Evolutionary conservation across 1,284 basidiomycete species (phyloP).

Genomic region (Vanrija sp.): DNA sequence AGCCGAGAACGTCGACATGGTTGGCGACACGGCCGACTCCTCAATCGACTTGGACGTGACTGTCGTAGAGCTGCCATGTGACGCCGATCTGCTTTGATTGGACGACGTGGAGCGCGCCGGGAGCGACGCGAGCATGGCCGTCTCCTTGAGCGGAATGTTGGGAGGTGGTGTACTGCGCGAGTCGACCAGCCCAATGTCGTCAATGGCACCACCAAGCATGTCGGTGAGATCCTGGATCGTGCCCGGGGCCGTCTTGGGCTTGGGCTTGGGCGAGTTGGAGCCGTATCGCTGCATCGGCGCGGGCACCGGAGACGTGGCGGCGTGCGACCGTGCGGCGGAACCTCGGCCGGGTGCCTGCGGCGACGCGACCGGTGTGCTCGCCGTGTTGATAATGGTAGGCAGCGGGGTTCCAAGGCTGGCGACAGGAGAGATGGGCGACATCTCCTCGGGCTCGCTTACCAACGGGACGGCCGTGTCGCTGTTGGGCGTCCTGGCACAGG

Average conservation of each 20-base stretch:
- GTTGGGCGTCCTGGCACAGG: too few relatives aligned
- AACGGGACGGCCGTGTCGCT: too few relatives aligned
- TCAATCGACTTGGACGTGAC: neutral
- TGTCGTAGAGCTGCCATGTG: neutral
- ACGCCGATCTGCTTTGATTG: too few relatives aligned
- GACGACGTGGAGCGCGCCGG: conserved; percentile 4
- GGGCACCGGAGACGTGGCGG: neutral
- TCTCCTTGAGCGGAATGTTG: conserved; percentile 19
- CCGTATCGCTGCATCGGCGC: neutral
- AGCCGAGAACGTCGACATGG: neutral
- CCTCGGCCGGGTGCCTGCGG: neutral
- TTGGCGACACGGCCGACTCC: conserved; percentile 6
- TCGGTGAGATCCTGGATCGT: conserved; percentile 45
- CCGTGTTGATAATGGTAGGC: conserved; percentile 34
- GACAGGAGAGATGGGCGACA: neutral
- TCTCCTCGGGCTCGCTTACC: neutral
- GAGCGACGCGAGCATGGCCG: neutral
- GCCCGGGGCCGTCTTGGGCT: neutral
- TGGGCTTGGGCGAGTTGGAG: neutral
- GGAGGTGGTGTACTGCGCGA: conserved; percentile 39
- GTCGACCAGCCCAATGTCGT: conserved; percentile 42
- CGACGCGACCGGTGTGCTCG: conserved; percentile 12
- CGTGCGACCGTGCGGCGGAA: neutral
- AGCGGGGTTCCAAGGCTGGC: conserved; percentile 1
- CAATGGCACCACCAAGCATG: conserved; percentile 46